These are phyloP conservation scores for Alisma plantagoaquatica DNA, from an alignment of 106 monocot genomes.

Conservation along the genomic window DNA sequence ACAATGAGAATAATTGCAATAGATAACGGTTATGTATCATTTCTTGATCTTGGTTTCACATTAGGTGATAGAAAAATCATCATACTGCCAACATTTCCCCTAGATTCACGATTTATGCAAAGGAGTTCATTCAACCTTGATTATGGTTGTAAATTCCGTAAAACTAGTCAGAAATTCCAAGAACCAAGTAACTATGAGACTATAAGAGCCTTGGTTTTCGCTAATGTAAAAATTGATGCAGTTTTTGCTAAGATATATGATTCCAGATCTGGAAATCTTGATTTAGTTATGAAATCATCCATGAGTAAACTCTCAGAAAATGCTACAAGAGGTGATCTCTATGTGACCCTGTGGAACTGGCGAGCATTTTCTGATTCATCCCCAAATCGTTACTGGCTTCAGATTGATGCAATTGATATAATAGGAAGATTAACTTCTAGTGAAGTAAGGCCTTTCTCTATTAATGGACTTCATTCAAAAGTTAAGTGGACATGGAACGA, in stretches of 20 bases:
- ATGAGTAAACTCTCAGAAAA: slow-evolving; percentile 55
- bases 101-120: slow-evolving; percentile 91
- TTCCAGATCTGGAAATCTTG: slow-evolving; percentile 41
- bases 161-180: slow-evolving; percentile 26
- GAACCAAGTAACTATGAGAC: slow-evolving; percentile 37
- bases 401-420: slow-evolving; percentile 72
- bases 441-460: slow-evolving; percentile 74
- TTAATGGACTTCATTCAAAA: slow-evolving; percentile 58
- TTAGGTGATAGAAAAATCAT: slow-evolving; percentile 52
- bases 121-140: slow-evolving; percentile 42
- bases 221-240: slow-evolving; percentile 31
- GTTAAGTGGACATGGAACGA: slow-evolving; percentile 84
- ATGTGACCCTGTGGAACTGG: slow-evolving; percentile 78
- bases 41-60: slow-evolving; percentile 53
- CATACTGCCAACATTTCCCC: slow-evolving; percentile 76
- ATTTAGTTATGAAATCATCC: slow-evolving; percentile 49
- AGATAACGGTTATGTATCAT: slow-evolving; percentile 85
- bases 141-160: slow-evolving; percentile 38
- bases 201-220: slow-evolving; percentile 77
- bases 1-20: slow-evolving; percentile 68
- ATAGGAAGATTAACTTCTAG: slow-evolving; percentile 47
- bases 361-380: slow-evolving; percentile 75
- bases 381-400: slow-evolving; percentile 73
- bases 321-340: slow-evolving; percentile 57
- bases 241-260: slow-evolving; percentile 82